Conservation (phyloP, 2,329 filamentous ascomycete species). For the Fusarium protoensiforme region DNA sequence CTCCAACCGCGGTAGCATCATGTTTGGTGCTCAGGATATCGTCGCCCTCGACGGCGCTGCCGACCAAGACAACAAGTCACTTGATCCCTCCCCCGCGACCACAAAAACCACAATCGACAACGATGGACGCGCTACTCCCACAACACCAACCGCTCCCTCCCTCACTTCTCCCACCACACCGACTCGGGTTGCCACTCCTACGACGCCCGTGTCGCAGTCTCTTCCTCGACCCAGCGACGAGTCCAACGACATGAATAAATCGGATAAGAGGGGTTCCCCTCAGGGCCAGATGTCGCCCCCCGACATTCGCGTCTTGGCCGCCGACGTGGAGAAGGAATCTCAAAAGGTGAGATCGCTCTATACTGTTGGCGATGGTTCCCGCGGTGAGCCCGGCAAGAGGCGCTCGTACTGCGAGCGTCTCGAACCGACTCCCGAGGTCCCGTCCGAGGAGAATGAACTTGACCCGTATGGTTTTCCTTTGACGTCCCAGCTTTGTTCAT, state of each 20-base stretch:
- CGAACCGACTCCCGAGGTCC: slow-evolving; percentile 62
- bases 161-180: slow-evolving; percentile 22
- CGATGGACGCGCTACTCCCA: slow-evolving; percentile 36
- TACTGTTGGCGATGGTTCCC: slow-evolving; percentile 64
- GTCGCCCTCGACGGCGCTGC: slow-evolving; percentile 35
- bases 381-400: slow-evolving; percentile 63
- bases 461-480: slow-evolving; percentile 69
- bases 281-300: slow-evolving; percentile 48
- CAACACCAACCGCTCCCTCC: slow-evolving; percentile 20
- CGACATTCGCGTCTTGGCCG: slow-evolving; percentile 64
- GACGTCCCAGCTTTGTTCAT: slow-evolving; percentile 37
- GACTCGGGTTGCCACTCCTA: slow-evolving; percentile 25
- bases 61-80: slow-evolving; percentile 12
- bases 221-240: slow-evolving; percentile 40
- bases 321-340: slow-evolving; percentile 70
- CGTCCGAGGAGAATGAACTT: slow-evolving; percentile 63
- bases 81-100: slow-evolving; percentile 14
- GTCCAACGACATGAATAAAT: slow-evolving; percentile 36
- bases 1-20: slow-evolving; percentile 72
- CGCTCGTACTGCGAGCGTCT: slow-evolving; percentile 60
- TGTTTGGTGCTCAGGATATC: slow-evolving; percentile 63
- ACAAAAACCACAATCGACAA: slow-evolving; percentile 30
- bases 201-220: slow-evolving; percentile 37
- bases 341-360: slow-evolving; percentile 76
- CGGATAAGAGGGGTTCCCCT: slow-evolving; percentile 22